These are phyloP conservation scores for Colletotrichum sublineola DNA, from an alignment of 2,329 filamentous ascomycete species.

Conservation along the genomic window DNA sequence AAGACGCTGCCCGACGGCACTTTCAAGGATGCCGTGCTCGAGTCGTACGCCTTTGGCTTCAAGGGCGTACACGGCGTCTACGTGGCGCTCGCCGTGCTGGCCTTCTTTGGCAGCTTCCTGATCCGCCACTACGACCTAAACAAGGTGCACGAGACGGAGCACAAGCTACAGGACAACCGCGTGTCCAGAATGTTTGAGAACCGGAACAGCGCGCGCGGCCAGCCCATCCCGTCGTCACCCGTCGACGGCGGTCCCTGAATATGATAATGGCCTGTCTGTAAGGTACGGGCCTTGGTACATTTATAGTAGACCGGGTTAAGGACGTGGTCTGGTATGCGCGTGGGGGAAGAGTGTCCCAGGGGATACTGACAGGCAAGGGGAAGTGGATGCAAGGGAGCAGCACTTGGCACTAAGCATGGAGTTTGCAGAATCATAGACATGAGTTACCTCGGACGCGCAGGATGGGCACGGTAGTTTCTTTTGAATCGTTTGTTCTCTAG, in stretches of 20 bases:
- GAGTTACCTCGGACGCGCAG: conserved; percentile 2
- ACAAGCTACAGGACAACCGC: conserved; percentile 36
- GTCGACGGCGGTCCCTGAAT: conserved; percentile 23
- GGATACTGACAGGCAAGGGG: background rate
- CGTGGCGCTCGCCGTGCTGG: conserved; percentile 32
- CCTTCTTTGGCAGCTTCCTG: conserved; percentile 36
- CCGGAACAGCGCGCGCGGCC: background rate
- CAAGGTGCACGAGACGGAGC: conserved; percentile 38
- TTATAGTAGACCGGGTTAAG: background rate
- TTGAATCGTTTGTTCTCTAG: background rate
- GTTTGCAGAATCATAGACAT: conserved; percentile 33
- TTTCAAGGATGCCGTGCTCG: conserved; percentile 36
- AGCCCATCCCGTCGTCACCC: conserved; percentile 30
- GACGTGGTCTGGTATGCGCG: background rate
- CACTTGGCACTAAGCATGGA: conserved; percentile 35
- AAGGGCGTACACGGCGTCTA: conserved; percentile 41
- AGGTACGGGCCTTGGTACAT: background rate
- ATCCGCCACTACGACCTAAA: conserved; percentile 41
- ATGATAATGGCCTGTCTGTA: too few species aligned
- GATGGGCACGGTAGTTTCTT: background rate
- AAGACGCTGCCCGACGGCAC: conserved; percentile 37
- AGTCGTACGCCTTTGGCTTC: conserved; percentile 40
- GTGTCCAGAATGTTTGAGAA: conserved; percentile 30
- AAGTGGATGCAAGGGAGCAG: background rate
- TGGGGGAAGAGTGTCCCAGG: too few species aligned